Percentiles rank a stretch among this genome's conserved stretches.
phyloP scores from a whole-genome alignment of 192 early-diverging fungal genomes.

The Backusella parvicylindrica region DNA sequence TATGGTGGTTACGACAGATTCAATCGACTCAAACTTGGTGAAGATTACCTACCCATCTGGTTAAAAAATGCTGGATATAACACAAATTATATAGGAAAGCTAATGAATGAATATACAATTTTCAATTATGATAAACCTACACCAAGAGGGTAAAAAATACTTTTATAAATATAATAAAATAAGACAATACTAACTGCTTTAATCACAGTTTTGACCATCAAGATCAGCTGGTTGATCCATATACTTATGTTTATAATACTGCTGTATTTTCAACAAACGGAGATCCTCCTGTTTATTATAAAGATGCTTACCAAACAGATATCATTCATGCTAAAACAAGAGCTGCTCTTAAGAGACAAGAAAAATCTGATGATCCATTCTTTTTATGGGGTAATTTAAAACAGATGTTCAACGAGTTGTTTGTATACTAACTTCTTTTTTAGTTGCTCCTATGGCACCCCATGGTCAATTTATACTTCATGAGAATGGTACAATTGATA shows the following conservation, averaged over 20 bases:
- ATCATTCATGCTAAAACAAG: slow-evolving; percentile 47
- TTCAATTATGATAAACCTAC: slow-evolving; percentile 34
- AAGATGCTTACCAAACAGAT: slow-evolving; percentile 53
- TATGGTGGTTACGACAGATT: slow-evolving; percentile 44
- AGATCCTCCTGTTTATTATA: slow-evolving; percentile 42
- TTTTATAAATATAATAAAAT: background rate
- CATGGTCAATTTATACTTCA: slow-evolving; percentile 50
- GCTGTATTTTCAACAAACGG: slow-evolving; percentile 60
- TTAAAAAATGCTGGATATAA: slow-evolving; percentile 53
- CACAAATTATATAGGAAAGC: slow-evolving; percentile 68
- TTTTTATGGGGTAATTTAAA: slow-evolving; percentile 33
- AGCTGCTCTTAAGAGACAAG: slow-evolving; percentile 40
- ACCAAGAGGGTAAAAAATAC: slow-evolving; percentile 22
- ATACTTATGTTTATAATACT: slow-evolving; percentile 51
- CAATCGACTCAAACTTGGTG: slow-evolving; percentile 31
- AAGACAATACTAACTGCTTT: background rate
- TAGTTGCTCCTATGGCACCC: slow-evolving; percentile 58
- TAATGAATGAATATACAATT: slow-evolving; percentile 50
- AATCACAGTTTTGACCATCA: slow-evolving; percentile 6
- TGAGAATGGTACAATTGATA: slow-evolving; percentile 20
- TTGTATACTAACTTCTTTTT: too few relatives aligned
- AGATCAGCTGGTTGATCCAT: slow-evolving; percentile 49
- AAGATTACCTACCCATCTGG: slow-evolving; percentile 51
- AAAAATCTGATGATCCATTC: slow-evolving; percentile 38
- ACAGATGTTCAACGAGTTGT: too few relatives aligned